Evolutionary conservation across 2,329 filamentous ascomycete species (phyloP).

Genomic region (Clonostachys rhizophaga): DNA sequence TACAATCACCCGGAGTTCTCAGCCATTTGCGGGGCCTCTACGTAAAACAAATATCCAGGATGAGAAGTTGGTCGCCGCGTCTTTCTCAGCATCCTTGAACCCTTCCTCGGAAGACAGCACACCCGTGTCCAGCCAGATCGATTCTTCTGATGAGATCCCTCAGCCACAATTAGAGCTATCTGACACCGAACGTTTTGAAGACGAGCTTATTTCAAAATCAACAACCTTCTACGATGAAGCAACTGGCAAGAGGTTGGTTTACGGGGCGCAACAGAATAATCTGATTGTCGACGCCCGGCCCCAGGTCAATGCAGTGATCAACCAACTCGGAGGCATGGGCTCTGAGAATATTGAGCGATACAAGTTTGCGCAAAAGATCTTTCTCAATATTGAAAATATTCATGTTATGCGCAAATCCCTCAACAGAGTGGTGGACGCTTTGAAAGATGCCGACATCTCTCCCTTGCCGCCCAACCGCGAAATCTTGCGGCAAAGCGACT

Average conservation of each 20-base stretch:
- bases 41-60: conserved; percentile 92
- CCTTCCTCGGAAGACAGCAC: conserved; percentile 24
- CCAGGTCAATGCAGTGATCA: conserved; percentile 88
- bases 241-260: conserved; percentile 62
- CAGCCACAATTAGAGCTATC: conserved; percentile 42
- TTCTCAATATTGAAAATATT: conserved; percentile 95
- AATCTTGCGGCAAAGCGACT: conserved; percentile 75
- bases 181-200: conserved; percentile 63
- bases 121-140: conserved; percentile 41
- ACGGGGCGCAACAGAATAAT: conserved; percentile 90
- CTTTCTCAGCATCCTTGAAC: conserved; percentile 56
- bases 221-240: conserved; percentile 47
- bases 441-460: conserved; percentile 90
- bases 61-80: conserved; percentile 87
- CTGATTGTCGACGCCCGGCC: conserved; percentile 94
- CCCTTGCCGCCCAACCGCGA: conserved; percentile 79
- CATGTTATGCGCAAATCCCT: conserved; percentile 95
- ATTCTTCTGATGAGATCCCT: conserved; percentile 29
- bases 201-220: conserved; percentile 52
- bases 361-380: conserved; percentile 84
- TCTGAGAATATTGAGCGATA: conserved; percentile 99
- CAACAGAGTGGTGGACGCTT: conserved; percentile 77
- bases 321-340: conserved; percentile 88
- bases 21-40: conserved; percentile 81
- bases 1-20: conserved; percentile 90